These are phyloP conservation scores for Tephrocybe sp. DNA, from an alignment of 768 basidiomycete species.

Conservation along the genomic window DNA sequence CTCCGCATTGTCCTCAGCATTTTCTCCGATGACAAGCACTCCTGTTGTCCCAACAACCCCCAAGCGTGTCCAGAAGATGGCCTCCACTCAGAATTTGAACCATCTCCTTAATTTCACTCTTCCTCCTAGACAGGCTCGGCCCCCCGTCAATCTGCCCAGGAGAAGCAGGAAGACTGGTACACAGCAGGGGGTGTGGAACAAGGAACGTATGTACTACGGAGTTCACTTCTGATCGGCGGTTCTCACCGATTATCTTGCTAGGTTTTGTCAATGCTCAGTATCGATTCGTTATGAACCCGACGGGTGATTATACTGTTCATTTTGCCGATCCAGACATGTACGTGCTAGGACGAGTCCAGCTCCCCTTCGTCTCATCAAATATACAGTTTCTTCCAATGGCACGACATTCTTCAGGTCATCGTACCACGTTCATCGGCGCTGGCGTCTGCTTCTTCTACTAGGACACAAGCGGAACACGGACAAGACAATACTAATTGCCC, in stretches of 20 bases:
- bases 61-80: slow-evolving; percentile 70
- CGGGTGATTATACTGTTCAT: slow-evolving; percentile 89
- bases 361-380: neutral
- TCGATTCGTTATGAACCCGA: slow-evolving; percentile 93
- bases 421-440: slow-evolving; percentile 82
- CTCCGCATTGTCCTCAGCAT: neutral
- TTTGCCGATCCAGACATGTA: slow-evolving; percentile 98
- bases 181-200: slow-evolving; percentile 76
- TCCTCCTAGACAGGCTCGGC: slow-evolving; percentile 78
- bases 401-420: slow-evolving; percentile 92
- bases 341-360: slow-evolving; percentile 23
- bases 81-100: slow-evolving; percentile 64
- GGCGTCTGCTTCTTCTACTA: slow-evolving; percentile 56
- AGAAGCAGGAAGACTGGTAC: slow-evolving; percentile 72
- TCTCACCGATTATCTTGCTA: slow-evolving; percentile 29
- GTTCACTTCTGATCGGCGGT: slow-evolving; percentile 12
- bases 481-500: slow-evolving; percentile 82
- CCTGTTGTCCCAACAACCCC: slow-evolving; percentile 38
- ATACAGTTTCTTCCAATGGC: slow-evolving; percentile 90
- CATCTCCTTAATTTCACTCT: slow-evolving; percentile 94
- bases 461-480: slow-evolving; percentile 40
- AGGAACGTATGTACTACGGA: slow-evolving; percentile 73
- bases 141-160: slow-evolving; percentile 58
- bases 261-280: slow-evolving; percentile 97
- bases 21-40: slow-evolving; percentile 36